Base-by-base conservation (phyloP, 2,329 filamentous ascomycete genomes). In the Fusarium sp. region DNA sequence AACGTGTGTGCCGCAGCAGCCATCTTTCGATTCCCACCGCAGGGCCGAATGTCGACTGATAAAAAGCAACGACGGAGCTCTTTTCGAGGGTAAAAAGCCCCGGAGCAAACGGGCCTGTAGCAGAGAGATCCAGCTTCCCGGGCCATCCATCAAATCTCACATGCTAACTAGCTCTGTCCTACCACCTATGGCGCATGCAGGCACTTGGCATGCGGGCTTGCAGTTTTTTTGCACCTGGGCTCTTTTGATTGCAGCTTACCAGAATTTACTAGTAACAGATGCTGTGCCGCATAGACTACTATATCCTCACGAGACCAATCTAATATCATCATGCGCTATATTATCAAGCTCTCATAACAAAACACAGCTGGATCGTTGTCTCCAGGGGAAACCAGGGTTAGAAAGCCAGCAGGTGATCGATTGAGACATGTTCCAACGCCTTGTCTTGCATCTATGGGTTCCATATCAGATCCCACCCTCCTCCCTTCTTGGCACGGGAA, bases 361-460 rank as follows among this genome's bases (percentile, higher is more conserved):
- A 50, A 60, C 41, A 37, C 24, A 39, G n/a, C 54, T 69, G 65
- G 59, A 73, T 73, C 69, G 69, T 39, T 39, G 73, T 76, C 59
- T 67, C 71, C 43, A 68, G 45, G 60, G 65, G 62, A 63, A 39
- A 73, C 50, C 59, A 70, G 62, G 39, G 65, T 58, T 54, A 52
- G 16, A 50, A 52, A 33, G 18, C 52, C 60, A 31, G 20, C 50
- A 37, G 9, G 27, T 43, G 41, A 50, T 52, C 13, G 35, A 31
- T 50, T 67, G 65, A 71, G 67, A 73, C 57, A 73, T 71, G 68
- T 65, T 56, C 69, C 64, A 64, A 33, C 58, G 41, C 58, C 58
- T 57, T 71, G 69, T 75, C 65, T 72, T 65, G 20, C 56, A 56
- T 70, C 33, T 39, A 29, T 72, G 50, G 48, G 33, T 48, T 33